These are phyloP conservation scores for Cryptococcus hybrid DNA, from an alignment of 1,284 basidiomycete genomes.

Conservation along the genomic window DNA sequence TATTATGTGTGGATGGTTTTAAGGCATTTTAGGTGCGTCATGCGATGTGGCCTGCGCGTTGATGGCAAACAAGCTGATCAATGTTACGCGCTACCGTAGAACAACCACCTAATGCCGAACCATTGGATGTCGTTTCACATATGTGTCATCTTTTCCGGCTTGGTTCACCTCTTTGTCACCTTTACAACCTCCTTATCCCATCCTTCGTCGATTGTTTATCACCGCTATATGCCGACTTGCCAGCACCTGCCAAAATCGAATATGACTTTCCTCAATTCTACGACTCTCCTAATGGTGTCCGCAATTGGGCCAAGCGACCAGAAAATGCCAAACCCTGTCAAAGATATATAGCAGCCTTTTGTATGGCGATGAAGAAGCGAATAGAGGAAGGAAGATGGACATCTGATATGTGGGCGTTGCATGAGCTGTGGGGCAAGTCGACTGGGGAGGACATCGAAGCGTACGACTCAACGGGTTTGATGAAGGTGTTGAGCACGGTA, in stretches of 20 bases:
- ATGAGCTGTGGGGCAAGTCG: conserved; percentile 75
- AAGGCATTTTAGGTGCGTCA: conserved; percentile 43
- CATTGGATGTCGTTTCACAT: conserved; percentile 68
- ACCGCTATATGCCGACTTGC: conserved; percentile 56
- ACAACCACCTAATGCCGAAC: conserved; percentile 37
- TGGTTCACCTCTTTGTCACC: conserved; percentile 89
- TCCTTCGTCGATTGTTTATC: conserved; percentile 56
- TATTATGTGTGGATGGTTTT: conserved; percentile 46
- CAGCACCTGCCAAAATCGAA: conserved; percentile 35
- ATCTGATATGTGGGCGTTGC: conserved; percentile 60
- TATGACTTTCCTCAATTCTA: conserved; percentile 59
- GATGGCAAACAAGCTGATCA: not conserved
- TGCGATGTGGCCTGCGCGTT: not conserved
- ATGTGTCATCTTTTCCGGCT: conserved; percentile 92
- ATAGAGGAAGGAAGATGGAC: conserved; percentile 53
- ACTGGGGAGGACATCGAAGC: conserved; percentile 60
- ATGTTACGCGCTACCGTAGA: conserved; percentile 20
- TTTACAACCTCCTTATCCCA: conserved; percentile 85
- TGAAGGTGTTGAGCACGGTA: conserved; percentile 92
- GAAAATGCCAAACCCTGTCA: conserved; percentile 80
- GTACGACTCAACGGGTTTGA: conserved; percentile 62
- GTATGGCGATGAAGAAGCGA: conserved; percentile 54
- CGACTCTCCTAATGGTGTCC: conserved; percentile 63
- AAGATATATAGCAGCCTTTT: conserved; percentile 56
- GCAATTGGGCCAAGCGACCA: conserved; percentile 57